Conservation (phyloP, 2,329 filamentous ascomycete species). For the Plenodomus lindquistii region DNA sequence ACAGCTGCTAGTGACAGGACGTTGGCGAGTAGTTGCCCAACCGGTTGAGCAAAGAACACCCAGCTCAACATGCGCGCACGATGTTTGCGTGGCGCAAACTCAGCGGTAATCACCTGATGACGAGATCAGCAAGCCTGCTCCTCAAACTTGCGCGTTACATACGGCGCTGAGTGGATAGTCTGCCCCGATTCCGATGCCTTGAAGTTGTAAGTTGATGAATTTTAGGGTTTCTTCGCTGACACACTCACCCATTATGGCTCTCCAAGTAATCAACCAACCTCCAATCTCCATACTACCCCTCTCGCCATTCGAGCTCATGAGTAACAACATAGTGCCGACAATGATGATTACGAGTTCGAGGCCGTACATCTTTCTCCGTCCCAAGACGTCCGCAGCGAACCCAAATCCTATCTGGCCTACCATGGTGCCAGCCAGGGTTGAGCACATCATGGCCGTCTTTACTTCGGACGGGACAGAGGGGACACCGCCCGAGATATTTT, state of each 20-base stretch:
- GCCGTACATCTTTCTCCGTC: conserved; percentile 47
- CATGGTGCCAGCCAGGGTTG: conserved; percentile 46
- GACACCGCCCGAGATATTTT: conserved; percentile 24
- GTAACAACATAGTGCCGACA: conserved; percentile 44
- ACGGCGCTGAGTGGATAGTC: conserved; percentile 45
- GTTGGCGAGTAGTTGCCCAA: conserved; percentile 44
- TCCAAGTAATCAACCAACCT: conserved; percentile 47
- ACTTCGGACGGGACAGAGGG: conserved; percentile 33
- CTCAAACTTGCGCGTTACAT: not conserved
- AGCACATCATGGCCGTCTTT: conserved; percentile 45
- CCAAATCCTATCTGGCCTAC: conserved; percentile 46
- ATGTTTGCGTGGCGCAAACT: conserved; percentile 44
- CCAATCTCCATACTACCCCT: conserved; percentile 43
- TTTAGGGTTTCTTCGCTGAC: no score
- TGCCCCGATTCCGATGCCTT: conserved; percentile 43
- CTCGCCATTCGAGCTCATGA: conserved; percentile 44
- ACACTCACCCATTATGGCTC: conserved; percentile 43
- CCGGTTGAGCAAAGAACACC: conserved; percentile 49
- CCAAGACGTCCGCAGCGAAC: conserved; percentile 42
- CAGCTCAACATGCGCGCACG: conserved; percentile 48
- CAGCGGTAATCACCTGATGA: conserved; percentile 38
- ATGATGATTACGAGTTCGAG: conserved; percentile 48
- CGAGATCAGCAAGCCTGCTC: conserved; percentile 1
- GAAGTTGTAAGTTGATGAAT: conserved; percentile 1
- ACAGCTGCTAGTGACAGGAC: conserved; percentile 36